Conservation (phyloP, 345 rosid genomes). For the Populus tremula region DNA sequence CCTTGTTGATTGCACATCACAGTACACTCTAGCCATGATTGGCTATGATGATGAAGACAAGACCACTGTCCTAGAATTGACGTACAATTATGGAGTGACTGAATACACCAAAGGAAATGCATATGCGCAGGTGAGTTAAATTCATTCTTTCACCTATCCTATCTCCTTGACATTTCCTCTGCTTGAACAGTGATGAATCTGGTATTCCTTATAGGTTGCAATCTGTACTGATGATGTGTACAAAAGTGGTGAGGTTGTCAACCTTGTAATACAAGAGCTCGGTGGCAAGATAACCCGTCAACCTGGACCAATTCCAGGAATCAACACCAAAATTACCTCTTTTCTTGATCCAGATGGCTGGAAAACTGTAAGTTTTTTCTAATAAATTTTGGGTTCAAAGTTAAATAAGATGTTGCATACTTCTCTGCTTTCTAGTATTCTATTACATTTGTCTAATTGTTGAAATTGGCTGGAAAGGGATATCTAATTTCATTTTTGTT, state of each 20-base stretch:
- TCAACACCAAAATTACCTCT: constrained; percentile 77
- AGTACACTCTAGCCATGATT: constrained; percentile 86
- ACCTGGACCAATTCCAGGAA: constrained; percentile 85
- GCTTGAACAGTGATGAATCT: neutral
- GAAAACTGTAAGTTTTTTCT: constrained; percentile 65
- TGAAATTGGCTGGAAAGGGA: neutral
- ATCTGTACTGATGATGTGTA: constrained; percentile 88
- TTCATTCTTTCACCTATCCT: neutral
- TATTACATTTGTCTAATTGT: neutral
- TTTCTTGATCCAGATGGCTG: constrained; percentile 96
- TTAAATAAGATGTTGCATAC: neutral
- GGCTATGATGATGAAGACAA: constrained; percentile 82
- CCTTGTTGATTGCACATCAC: constrained; percentile 12
- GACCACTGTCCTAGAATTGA: constrained; percentile 79
- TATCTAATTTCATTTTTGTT: neutral
- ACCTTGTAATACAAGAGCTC: constrained; percentile 65
- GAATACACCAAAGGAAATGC: constrained; percentile 94
- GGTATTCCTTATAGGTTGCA: constrained; percentile 45
- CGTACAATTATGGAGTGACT: constrained; percentile 77
- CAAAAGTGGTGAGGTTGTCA: constrained; percentile 86
- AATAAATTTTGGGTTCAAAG: neutral
- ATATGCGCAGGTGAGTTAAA: constrained; percentile 67
- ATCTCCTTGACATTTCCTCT: neutral
- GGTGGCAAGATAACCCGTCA: constrained; percentile 90
- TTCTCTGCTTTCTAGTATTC: neutral